Percentiles rank a stretch among this genome's conserved stretches.
Evolutionary conservation across 2,329 filamentous ascomycete species (phyloP).

Genomic region (Hysterium pulicare): DNA sequence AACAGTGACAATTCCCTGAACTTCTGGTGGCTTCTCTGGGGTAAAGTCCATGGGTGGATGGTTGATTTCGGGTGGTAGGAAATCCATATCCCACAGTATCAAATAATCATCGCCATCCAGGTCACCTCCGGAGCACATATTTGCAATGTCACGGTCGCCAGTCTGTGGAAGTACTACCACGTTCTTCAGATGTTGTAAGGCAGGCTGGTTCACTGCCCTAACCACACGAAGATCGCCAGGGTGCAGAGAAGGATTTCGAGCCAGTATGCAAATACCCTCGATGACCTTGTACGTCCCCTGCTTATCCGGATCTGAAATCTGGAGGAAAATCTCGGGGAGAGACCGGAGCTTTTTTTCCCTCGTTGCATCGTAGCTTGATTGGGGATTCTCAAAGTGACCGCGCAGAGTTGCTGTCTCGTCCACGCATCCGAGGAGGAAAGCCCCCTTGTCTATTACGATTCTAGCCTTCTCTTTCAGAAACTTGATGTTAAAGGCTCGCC

Average conservation of each 20-base stretch:
- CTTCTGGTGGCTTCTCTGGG: constrained; percentile 53
- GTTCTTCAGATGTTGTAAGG: constrained; percentile 73
- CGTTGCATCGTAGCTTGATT: constrained; percentile 43
- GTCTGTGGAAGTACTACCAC: constrained; percentile 83
- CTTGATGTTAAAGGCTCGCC: constrained; percentile 87
- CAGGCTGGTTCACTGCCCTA: constrained; percentile 70
- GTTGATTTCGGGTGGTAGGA: constrained; percentile 66
- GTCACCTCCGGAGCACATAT: constrained; percentile 95
- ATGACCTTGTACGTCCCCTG: constrained; percentile 61
- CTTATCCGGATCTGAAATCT: constrained; percentile 62
- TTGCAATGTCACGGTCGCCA: constrained; percentile 80
- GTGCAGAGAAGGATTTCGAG: constrained; percentile 90
- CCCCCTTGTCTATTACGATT: constrained; percentile 76
- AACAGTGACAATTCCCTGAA: constrained; percentile 63
- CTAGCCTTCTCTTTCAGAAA: constrained; percentile 88
- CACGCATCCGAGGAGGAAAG: constrained; percentile 82
- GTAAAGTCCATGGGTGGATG: constrained; percentile 74
- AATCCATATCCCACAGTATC: constrained; percentile 78
- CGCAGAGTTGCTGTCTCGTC: constrained; percentile 77
- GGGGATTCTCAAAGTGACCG: constrained; percentile 62
- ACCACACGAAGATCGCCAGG: constrained; percentile 90
- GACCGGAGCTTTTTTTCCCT: constrained; percentile 36
- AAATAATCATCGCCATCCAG: constrained; percentile 96
- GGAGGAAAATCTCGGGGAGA: constrained; percentile 85
- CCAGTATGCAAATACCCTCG: constrained; percentile 75